Percentiles rank a stretch among this genome's conserved stretches.
phyloP scores from a whole-genome alignment of 1,139 yeast species.

The Lodderomyces metapsilosis region DNA sequence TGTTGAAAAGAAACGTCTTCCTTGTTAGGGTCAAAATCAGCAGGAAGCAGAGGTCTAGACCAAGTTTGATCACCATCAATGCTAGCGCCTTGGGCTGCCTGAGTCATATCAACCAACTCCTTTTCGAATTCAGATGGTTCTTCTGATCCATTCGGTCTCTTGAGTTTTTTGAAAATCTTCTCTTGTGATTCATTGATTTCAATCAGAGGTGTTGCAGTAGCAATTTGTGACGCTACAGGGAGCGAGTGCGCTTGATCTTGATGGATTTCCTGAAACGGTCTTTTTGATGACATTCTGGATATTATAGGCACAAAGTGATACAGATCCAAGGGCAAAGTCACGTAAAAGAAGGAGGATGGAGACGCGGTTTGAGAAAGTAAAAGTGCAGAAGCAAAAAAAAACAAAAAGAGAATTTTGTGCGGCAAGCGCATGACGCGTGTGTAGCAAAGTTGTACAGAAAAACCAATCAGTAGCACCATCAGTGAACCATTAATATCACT shows the following conservation, averaged over 20 bases:
- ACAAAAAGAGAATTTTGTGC: no score
- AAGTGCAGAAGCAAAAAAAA: no score
- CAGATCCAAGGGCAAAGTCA: no score
- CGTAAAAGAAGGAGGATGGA: not conserved
- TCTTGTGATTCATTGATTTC: conserved; percentile 31
- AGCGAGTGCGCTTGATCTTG: conserved; percentile 24
- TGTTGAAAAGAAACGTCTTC: conserved; percentile 80
- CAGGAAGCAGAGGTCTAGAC: conserved; percentile 58
- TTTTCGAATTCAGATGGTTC: conserved; percentile 66
- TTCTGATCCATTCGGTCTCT: conserved; percentile 32
- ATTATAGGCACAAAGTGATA: not conserved
- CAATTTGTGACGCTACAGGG: conserved; percentile 41
- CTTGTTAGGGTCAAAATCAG: conserved; percentile 44
- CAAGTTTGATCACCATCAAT: conserved; percentile 53
- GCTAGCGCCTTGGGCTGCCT: conserved; percentile 26
- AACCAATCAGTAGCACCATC: no score
- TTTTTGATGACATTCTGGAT: conserved; percentile 11
- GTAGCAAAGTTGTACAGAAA: no score
- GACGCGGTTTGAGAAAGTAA: not conserved
- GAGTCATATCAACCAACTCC: conserved; percentile 61
- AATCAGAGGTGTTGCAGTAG: conserved; percentile 17
- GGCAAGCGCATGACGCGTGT: not conserved
- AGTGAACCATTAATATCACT: no score
- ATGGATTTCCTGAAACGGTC: conserved; percentile 12
- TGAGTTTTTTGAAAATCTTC: conserved; percentile 35